phyloP scores from a whole-genome alignment of 805 yeast genomes.

The Saitoella complicata region DNA sequence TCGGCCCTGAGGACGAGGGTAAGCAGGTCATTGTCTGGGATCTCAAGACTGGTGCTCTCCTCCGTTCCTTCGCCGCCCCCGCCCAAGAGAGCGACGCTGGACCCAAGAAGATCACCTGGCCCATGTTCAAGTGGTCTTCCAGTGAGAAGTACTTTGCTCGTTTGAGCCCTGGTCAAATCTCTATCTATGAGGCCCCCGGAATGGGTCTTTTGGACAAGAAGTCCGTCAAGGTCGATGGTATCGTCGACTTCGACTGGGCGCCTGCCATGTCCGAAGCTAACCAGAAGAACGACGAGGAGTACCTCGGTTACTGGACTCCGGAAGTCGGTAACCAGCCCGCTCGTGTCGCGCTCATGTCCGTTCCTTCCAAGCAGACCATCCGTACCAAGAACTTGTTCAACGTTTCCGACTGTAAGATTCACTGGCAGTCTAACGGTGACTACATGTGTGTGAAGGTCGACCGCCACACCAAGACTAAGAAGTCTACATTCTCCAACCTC shows the following conservation, averaged over 20 bases:
- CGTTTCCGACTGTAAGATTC: slow-evolving; percentile 75
- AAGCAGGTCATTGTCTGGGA: slow-evolving; percentile 93
- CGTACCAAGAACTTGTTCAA: slow-evolving; percentile 91
- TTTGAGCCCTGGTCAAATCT: slow-evolving; percentile 71
- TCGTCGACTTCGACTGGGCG: slow-evolving; percentile 86
- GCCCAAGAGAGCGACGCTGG: slow-evolving; percentile 11
- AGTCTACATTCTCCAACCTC: slow-evolving; percentile 77
- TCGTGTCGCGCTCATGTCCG: slow-evolving; percentile 76
- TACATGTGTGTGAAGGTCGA: slow-evolving; percentile 86
- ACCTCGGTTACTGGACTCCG: slow-evolving; percentile 93
- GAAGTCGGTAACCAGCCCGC: slow-evolving; percentile 87
- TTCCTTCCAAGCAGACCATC: slow-evolving; percentile 65
- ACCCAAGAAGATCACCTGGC: slow-evolving; percentile 67
- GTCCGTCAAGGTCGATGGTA: slow-evolving; percentile 63
- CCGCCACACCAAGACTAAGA: slow-evolving; percentile 89
- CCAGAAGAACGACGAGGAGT: slow-evolving; percentile 37
- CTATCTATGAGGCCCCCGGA: slow-evolving; percentile 66
- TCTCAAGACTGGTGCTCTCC: slow-evolving; percentile 61
- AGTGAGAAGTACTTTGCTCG: slow-evolving; percentile 92
- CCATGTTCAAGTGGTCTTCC: slow-evolving; percentile 86
- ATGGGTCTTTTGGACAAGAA: slow-evolving; percentile 79
- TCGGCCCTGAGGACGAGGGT: slow-evolving; percentile 75
- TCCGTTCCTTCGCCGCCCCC: slow-evolving; percentile 69
- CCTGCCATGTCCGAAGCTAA: slow-evolving; percentile 68
- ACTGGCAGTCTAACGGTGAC: slow-evolving; percentile 84